These are phyloP conservation scores for Colletotrichum euphorbiae DNA, from an alignment of 2,329 filamentous ascomycete genomes.

Conservation along the genomic window DNA sequence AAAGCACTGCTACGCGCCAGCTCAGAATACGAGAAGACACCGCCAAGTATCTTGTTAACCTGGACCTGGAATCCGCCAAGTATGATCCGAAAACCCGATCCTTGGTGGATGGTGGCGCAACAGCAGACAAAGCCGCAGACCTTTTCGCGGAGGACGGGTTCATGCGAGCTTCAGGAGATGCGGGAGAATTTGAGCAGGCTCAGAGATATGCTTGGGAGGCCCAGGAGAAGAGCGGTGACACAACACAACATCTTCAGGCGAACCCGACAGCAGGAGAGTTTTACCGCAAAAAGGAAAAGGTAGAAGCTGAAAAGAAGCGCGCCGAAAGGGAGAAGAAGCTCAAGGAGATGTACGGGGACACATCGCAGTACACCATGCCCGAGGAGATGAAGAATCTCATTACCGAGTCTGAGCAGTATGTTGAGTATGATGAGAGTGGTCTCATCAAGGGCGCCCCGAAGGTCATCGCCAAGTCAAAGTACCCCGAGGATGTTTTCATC, in stretches of 20 bases:
- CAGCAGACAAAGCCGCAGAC: conserved; percentile 81
- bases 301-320: conserved; percentile 77
- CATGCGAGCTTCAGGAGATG: conserved; percentile 88
- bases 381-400: conserved; percentile 71
- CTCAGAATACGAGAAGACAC: conserved; percentile 95
- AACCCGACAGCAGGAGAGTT: conserved; percentile 95
- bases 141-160: conserved; percentile 95
- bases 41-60: conserved; percentile 93
- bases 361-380: conserved; percentile 62
- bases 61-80: conserved; percentile 95
- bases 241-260: conserved; percentile 89
- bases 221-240: conserved; percentile 83
- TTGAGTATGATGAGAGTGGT: conserved; percentile 94
- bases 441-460: conserved; percentile 88
- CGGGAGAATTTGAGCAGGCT: conserved; percentile 90
- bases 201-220: conserved; percentile 95
- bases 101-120: conserved; percentile 87
- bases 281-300: conserved; percentile 80
- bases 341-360: conserved; percentile 84
- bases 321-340: conserved; percentile 76
- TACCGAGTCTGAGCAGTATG: conserved; percentile 84
- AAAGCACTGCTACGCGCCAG: conserved; percentile 90
- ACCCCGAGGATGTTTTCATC: conserved; percentile 85
- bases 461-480: conserved; percentile 86
- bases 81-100: conserved; percentile 97